phyloP scores from a whole-genome alignment of 768 basidiomycete genomes.

The Lentinula edodes region DNA sequence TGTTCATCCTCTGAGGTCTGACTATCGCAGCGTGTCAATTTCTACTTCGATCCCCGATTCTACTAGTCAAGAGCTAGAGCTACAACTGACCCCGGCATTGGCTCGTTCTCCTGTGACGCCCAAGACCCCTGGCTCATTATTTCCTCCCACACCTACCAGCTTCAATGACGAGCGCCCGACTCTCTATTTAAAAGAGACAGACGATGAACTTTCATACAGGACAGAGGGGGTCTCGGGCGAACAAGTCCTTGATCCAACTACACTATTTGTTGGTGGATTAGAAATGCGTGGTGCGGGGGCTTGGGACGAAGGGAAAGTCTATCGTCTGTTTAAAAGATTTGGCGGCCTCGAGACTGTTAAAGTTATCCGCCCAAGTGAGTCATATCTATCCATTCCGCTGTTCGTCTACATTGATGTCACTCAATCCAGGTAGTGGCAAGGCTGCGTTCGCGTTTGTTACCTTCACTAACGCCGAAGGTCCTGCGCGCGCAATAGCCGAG shows the following conservation, averaged over 20 bases:
- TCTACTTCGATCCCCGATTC: conserved; percentile 6
- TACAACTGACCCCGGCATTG: conserved; percentile 41
- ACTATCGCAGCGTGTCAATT: neutral
- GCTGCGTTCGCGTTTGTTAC: conserved; percentile 79
- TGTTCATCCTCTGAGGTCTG: neutral
- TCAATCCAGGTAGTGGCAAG: conserved; percentile 45
- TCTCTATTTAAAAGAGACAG: neutral
- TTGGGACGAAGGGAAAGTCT: conserved; percentile 67
- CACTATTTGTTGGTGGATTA: conserved; percentile 75
- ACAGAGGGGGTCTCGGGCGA: conserved; percentile 14
- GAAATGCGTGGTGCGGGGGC: conserved; percentile 55
- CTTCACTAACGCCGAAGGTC: conserved; percentile 56
- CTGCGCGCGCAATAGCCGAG: conserved; percentile 60
- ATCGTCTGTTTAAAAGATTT: conserved; percentile 54
- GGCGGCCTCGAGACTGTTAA: conserved; percentile 62
- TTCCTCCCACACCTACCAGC: conserved; percentile 45
- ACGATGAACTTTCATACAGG: neutral
- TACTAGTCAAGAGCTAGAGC: conserved; percentile 15
- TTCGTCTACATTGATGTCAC: neutral
- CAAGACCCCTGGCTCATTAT: conserved; percentile 40
- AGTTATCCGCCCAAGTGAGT: conserved; percentile 59
- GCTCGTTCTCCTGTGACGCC: conserved; percentile 46
- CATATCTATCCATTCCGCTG: neutral
- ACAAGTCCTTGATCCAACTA: conserved; percentile 54
- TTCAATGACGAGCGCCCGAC: conserved; percentile 21